Evolutionary conservation across 2,329 filamentous ascomycete species (phyloP), one percentile per base, ranked within the genome.

Genomic region (Leptographium galeiforme): DNA sequence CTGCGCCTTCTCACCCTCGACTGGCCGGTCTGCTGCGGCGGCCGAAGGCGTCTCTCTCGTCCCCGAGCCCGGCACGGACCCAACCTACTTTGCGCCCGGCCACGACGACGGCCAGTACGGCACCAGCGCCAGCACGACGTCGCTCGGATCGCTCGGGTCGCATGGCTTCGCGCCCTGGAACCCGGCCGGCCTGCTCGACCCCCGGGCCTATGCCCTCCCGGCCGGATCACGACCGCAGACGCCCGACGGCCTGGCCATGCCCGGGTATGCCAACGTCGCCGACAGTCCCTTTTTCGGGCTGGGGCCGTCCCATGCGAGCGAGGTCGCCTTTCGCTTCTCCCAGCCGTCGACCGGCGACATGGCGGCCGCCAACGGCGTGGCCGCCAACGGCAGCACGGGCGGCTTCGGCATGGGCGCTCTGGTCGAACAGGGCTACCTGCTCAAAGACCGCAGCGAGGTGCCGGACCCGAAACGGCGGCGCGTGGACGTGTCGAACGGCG

Each of bases 391-490:
- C n/a, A n/a, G n/a, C n/a, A n/a, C n/a, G n/a, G n/a, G n/a, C n/a
- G n/a, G n/a, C n/a, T n/a, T n/a, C n/a, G 57, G 79, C 32, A 75
- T 80, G 59, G 73, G 76, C 11, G 69, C 70, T 53, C 79, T 89
- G 70, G 79, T 95, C 47, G 87, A 94, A 66, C 78, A 81, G 36
- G 74, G 89, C 64, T 87, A 90, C 64, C 82, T 84, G 59, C 78
- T 94, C 14, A 77, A 87, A 59, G 76, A 84, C 51, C 84, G 89
- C 32, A 61, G 71, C 63, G 57, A 73, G 65, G 63, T 72, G 34
- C 73, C 76, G 3, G 79, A 85, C 19, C 70, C 74, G 33, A 91
- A 91, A 68, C 81, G 82, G 51, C 69, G 81, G 52, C 89, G 81
- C 63, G 66, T 77, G 48, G 36, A 10, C 6, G 2, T 41, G 19